Evolutionary conservation across 441 rosid genomes (phyloP), one percentile per base, ranked within the genome.

Genomic region (Breynia disticha): DNA sequence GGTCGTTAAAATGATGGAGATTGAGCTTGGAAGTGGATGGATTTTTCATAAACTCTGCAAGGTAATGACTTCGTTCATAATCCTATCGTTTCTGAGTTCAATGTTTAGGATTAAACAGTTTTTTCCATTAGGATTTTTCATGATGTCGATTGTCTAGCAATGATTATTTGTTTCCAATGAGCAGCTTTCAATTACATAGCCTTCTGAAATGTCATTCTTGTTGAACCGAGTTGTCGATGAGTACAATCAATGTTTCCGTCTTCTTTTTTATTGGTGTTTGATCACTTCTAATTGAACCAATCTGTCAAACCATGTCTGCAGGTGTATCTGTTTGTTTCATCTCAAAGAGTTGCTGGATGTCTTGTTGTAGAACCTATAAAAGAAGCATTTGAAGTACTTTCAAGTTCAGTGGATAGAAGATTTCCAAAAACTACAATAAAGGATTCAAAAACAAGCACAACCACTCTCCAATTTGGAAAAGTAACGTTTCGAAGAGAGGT

Each of bases 21-120:
- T 66, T 53, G 97, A 88, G 60, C 78, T 88, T 59, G 91, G 87
- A 44, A 74, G 51, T 47, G 94, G 79, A 42, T 91, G 97, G 98
- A 82, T 88, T 60, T 79, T 78, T 64, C 91, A 74, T 51, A 72
- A 77, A 55, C 76, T 57, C 48, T 88, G 97, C 45, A 74, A 74
- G 84, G 90, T 79, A 46, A 57, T 6, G 18, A 13, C 4, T 15
- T 32, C 16, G 16, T 50, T 50, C 6, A 24, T 24, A 24, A 24
- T 24, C 7, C 32, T 24, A 8, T 39, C 5, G 9, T 9, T 39
- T 10, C 43, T 39, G 2, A 39, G 43, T 39, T 39, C 15, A 39
- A 4, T 39, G 38, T 47, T 12, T 37, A 24, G 3, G 32, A 3
- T 24, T 24, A 24, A 24, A 24, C n/a, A 24, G 32, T 3, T 24